These are phyloP conservation scores for Betula pendula DNA, from an alignment of 306 rosid species.

Conservation along the genomic window DNA sequence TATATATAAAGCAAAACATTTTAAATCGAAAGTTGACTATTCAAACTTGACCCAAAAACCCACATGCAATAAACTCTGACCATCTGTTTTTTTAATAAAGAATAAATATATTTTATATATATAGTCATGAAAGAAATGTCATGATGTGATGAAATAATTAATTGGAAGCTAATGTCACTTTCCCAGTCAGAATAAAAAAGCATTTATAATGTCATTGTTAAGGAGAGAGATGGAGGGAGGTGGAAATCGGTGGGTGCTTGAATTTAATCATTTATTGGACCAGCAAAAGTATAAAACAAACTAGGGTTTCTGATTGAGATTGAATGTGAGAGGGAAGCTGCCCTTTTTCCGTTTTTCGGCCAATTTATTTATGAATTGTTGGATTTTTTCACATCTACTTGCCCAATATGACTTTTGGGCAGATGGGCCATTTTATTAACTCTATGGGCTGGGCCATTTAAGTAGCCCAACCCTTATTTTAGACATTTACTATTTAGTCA, in stretches of 20 bases:
- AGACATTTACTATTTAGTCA: too few species aligned
- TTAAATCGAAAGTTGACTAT: too few species aligned
- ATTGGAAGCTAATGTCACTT: background rate
- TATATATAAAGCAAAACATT: too few species aligned
- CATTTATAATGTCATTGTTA: background rate
- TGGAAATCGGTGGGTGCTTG: background rate
- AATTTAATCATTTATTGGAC: background rate
- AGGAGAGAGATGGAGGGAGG: background rate
- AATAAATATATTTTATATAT: background rate
- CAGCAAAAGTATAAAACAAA: too few species aligned
- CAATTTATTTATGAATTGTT: too few species aligned
- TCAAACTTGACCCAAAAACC: too few species aligned
- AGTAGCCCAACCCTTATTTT: too few species aligned
- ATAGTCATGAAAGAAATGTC: slow-evolving; percentile 8
- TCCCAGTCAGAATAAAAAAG: background rate
- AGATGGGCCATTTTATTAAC: too few species aligned
- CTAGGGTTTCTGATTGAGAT: too few species aligned
- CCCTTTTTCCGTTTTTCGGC: background rate
- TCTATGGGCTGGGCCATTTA: too few species aligned
- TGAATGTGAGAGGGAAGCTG: background rate
- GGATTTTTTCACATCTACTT: background rate
- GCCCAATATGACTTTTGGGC: too few species aligned
- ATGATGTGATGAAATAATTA: background rate
- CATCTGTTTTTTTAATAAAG: background rate
- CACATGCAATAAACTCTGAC: too few species aligned